phyloP scores from a whole-genome alignment of 176 grass and related monocot genomes.

The Avena insularis region DNA sequence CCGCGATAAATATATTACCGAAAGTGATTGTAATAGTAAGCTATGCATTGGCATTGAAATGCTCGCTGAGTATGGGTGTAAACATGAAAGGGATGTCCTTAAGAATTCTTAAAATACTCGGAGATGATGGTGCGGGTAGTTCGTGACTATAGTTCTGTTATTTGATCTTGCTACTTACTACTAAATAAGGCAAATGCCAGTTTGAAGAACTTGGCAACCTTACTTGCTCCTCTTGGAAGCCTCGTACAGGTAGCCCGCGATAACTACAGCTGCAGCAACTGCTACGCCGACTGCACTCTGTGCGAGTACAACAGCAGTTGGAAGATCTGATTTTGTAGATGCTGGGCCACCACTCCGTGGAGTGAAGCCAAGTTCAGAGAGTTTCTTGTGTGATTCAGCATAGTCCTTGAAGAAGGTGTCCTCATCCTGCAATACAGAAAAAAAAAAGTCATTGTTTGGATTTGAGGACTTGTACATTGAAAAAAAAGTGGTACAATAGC shows the following conservation, averaged over 20 bases:
- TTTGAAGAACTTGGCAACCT: conserved; percentile 9
- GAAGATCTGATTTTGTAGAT: conserved; percentile 50
- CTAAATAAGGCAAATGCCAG: neutral
- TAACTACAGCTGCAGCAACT: conserved; percentile 76
- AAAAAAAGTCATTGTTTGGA: conserved; percentile 27
- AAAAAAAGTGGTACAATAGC: neutral
- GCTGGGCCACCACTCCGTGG: conserved; percentile 48
- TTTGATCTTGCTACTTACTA: conserved; percentile 30
- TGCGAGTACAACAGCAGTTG: conserved; percentile 53
- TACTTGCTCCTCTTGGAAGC: conserved; percentile 69
- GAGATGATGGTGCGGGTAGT: neutral
- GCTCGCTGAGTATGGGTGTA: neutral
- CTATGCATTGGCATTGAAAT: conserved; percentile 19
- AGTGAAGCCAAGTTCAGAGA: conserved; percentile 85
- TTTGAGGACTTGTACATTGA: conserved; percentile 14
- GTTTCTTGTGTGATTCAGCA: conserved; percentile 91
- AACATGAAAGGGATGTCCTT: conserved; percentile 17
- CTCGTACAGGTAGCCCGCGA: conserved; percentile 75
- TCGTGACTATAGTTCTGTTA: conserved; percentile 36
- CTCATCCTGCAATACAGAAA: conserved; percentile 64
- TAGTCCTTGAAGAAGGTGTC: conserved; percentile 92
- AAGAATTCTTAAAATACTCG: neutral
- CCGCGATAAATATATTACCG: neutral
- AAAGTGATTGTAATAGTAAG: conserved; percentile 12
- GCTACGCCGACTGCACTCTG: conserved; percentile 84